Conservation (phyloP, 2,329 filamentous ascomycete genomes). For the Cladorrhinum sp. region DNA sequence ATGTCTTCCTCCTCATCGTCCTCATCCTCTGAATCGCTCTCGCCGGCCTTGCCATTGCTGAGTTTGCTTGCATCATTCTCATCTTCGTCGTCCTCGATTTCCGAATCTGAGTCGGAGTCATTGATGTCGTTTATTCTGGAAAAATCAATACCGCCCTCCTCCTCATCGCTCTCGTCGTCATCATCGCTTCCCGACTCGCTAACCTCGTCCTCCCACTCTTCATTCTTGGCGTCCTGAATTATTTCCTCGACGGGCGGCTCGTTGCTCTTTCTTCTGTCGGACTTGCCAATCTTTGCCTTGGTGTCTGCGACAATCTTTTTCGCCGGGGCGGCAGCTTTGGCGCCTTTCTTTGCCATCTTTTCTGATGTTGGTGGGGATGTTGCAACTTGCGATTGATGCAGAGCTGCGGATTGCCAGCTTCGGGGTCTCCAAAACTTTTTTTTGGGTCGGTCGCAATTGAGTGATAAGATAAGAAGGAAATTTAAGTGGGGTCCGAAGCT, state of each 20-base stretch:
- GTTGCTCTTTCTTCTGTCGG: conserved; percentile 22
- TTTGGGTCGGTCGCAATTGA: conserved; percentile 10
- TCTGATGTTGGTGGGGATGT: conserved; percentile 19
- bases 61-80: conserved; percentile 37
- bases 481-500: neutral
- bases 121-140: conserved; percentile 56
- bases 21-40: conserved; percentile 57
- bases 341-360: conserved; percentile 27
- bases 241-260: conserved; percentile 26
- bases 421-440: conserved; percentile 19
- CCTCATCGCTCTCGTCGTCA: conserved; percentile 31
- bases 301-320: conserved; percentile 15
- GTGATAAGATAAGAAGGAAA: conserved; percentile 12
- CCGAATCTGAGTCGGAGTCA: conserved; percentile 61
- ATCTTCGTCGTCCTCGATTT: conserved; percentile 27
- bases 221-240: conserved; percentile 29
- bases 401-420: conserved; percentile 5
- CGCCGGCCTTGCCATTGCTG: conserved; percentile 42
- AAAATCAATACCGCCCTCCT: conserved; percentile 45
- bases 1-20: conserved; percentile 81
- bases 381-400: conserved; percentile 1
- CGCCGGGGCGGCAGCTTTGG: conserved; percentile 17
- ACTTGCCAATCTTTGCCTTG: conserved; percentile 12
- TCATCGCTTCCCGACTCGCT: conserved; percentile 38
- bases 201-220: conserved; percentile 23